A percentile compares a stretch with the other conserved stretches of the same genome.
These are phyloP conservation scores for Papiliotrema terrestris DNA, from an alignment of 1,284 basidiomycete species.

Conservation along the genomic window DNA sequence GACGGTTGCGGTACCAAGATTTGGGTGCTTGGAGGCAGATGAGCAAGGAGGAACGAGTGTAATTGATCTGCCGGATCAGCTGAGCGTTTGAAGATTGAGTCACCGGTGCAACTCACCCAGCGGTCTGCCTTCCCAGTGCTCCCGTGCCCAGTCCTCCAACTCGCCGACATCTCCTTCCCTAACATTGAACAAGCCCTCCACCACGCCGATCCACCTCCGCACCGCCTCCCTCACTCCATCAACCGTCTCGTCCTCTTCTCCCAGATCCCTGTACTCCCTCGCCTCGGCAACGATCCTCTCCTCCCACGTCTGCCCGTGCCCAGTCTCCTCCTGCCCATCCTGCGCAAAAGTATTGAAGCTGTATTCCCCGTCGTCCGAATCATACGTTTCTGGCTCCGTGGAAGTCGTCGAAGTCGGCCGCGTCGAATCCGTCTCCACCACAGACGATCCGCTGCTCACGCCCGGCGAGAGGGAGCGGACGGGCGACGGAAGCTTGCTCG, in stretches of 20 bases:
- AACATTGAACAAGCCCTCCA: slow-evolving; percentile 32
- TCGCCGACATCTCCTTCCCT: slow-evolving; percentile 5
- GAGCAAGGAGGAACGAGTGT: slow-evolving; percentile 32
- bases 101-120: slow-evolving; percentile 45
- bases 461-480: background rate
- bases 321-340: slow-evolving; percentile 13
- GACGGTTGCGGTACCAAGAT: slow-evolving; percentile 17
- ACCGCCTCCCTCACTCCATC: slow-evolving; percentile 19
- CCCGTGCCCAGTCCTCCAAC: slow-evolving; percentile 37
- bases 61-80: slow-evolving; percentile 25
- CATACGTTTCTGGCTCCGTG: slow-evolving; percentile 6
- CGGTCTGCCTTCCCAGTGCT: slow-evolving; percentile 72
- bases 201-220: slow-evolving; percentile 35
- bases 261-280: slow-evolving; percentile 25
- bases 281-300: slow-evolving; percentile 37
- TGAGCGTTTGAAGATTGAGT: background rate
- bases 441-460: background rate
- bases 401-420: slow-evolving; percentile 3
- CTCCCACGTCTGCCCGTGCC: slow-evolving; percentile 38
- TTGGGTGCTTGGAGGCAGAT: slow-evolving; percentile 30
- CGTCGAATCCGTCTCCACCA: background rate
- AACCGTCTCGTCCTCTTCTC: slow-evolving; percentile 13
- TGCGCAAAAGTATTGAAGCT: slow-evolving; percentile 36
- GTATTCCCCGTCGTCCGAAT: slow-evolving; percentile 40
- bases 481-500: background rate